Percentiles rank a stretch among this genome's conserved stretches.
phyloP scores from a whole-genome alignment of 2,329 filamentous ascomycete genomes.

The Berkeleyomyces basicola region DNA sequence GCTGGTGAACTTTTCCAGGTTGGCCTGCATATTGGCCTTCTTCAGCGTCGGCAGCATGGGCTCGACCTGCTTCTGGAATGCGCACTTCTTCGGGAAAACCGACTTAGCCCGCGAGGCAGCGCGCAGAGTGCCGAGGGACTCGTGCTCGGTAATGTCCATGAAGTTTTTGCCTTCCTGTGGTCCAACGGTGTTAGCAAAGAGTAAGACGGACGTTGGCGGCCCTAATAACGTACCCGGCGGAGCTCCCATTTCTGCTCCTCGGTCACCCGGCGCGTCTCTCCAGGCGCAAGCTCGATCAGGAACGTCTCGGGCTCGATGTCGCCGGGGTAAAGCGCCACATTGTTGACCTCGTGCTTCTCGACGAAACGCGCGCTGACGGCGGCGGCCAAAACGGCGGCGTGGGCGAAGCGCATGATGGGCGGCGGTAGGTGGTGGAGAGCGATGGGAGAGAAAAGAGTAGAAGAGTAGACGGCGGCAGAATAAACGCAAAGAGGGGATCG shows the following conservation, averaged over 20 bases:
- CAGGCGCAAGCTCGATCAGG: slow-evolving; percentile 72
- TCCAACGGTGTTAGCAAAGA: background rate
- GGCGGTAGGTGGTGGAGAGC: background rate
- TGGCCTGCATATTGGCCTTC: slow-evolving; percentile 58
- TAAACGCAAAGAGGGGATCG: background rate
- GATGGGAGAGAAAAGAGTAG: background rate
- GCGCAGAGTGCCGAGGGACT: slow-evolving; percentile 30
- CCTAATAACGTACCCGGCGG: slow-evolving; percentile 45
- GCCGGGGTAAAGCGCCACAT: slow-evolving; percentile 32
- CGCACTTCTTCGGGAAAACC: slow-evolving; percentile 51
- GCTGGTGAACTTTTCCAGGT: slow-evolving; percentile 61
- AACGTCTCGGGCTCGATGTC: slow-evolving; percentile 36
- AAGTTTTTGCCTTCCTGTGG: slow-evolving; percentile 64
- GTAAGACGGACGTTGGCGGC: no score
- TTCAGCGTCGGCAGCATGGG: slow-evolving; percentile 52
- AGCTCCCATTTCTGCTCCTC: slow-evolving; percentile 93
- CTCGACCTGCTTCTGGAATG: slow-evolving; percentile 47
- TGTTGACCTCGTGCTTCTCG: slow-evolving; percentile 29
- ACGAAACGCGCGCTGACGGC: slow-evolving; percentile 40
- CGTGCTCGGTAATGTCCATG: slow-evolving; percentile 79
- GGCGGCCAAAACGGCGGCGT: slow-evolving; percentile 35
- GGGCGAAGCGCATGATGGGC: slow-evolving; percentile 34
- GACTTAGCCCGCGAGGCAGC: slow-evolving; percentile 21
- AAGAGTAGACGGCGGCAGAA: background rate
- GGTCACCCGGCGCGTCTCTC: slow-evolving; percentile 70